A percentile compares a stretch with the other conserved stretches of the same genome.
Evolutionary conservation across 306 rosid species (phyloP).

Genomic region (Biancaea sappan): DNA sequence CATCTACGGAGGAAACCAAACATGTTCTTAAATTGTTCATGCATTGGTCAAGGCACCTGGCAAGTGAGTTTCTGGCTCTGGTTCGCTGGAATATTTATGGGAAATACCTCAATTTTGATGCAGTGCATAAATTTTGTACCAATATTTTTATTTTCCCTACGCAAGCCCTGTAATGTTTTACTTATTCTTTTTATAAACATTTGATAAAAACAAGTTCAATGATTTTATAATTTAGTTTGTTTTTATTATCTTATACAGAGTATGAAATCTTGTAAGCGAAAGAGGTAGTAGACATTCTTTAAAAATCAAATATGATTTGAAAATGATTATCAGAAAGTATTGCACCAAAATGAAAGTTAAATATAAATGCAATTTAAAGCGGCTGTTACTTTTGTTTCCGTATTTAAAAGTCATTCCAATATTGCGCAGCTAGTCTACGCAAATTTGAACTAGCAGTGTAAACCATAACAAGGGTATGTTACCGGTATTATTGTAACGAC

Average conservation of each 20-base stretch:
- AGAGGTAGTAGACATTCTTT: neutral
- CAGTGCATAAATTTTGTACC: constrained; percentile 23
- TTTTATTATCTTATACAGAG: neutral
- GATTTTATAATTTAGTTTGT: neutral
- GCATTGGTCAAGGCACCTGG: neutral
- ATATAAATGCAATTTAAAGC: too few species aligned
- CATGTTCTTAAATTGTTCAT: constrained; percentile 15
- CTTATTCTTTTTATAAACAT: neutral
- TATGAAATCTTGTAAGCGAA: neutral
- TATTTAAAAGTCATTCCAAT: too few species aligned
- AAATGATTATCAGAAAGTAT: too few species aligned
- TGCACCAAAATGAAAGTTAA: too few species aligned
- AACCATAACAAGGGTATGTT: too few species aligned
- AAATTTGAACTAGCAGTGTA: too few species aligned
- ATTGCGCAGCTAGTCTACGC: too few species aligned
- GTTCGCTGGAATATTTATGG: neutral
- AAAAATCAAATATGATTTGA: too few species aligned
- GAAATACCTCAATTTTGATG: constrained; percentile 1
- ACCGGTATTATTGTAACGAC: too few species aligned
- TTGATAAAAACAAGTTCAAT: neutral
- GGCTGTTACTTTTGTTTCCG: too few species aligned
- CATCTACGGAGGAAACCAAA: constrained; percentile 12
- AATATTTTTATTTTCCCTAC: neutral
- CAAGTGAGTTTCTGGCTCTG: neutral
- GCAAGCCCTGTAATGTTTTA: neutral